phyloP scores from a whole-genome alignment of 768 basidiomycete genomes.

The Ramaria sp. region DNA sequence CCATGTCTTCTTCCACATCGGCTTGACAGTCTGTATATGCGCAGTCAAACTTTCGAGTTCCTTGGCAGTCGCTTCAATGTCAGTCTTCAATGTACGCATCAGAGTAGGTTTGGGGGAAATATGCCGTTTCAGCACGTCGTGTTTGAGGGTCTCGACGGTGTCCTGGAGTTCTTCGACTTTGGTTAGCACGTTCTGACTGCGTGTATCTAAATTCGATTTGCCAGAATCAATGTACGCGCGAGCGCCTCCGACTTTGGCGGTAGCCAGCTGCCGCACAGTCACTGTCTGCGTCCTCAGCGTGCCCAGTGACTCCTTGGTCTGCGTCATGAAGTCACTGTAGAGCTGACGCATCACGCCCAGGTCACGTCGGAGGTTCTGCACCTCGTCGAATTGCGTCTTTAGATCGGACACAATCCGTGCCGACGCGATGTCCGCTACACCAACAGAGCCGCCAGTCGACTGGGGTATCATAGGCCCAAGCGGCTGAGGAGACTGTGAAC shows the following conservation, averaged over 20 bases:
- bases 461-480: constrained; percentile 47
- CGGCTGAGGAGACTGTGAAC: constrained; percentile 19
- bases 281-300: constrained; percentile 75
- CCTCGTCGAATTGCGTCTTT: constrained; percentile 88
- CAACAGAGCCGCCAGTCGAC: constrained; percentile 61
- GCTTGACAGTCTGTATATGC: constrained; percentile 82
- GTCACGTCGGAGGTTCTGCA: constrained; percentile 88
- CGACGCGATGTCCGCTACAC: constrained; percentile 53
- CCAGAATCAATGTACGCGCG: constrained; percentile 84
- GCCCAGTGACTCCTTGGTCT: constrained; percentile 78
- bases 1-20: constrained; percentile 99
- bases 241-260: constrained; percentile 70
- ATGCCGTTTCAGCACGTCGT: constrained; percentile 84
- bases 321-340: constrained; percentile 87
- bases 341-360: constrained; percentile 89
- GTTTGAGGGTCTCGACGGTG: constrained; percentile 76
- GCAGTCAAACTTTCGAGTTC: constrained; percentile 71
- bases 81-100: constrained; percentile 60
- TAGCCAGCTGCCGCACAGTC: constrained; percentile 80
- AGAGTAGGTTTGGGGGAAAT: constrained; percentile 69
- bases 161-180: constrained; percentile 92
- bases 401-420: constrained; percentile 68
- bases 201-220: constrained; percentile 81
- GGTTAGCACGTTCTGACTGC: constrained; percentile 83
- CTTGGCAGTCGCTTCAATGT: constrained; percentile 50